Conservation (phyloP, 441 rosid species). For the Euphorbia corollata region DNA sequence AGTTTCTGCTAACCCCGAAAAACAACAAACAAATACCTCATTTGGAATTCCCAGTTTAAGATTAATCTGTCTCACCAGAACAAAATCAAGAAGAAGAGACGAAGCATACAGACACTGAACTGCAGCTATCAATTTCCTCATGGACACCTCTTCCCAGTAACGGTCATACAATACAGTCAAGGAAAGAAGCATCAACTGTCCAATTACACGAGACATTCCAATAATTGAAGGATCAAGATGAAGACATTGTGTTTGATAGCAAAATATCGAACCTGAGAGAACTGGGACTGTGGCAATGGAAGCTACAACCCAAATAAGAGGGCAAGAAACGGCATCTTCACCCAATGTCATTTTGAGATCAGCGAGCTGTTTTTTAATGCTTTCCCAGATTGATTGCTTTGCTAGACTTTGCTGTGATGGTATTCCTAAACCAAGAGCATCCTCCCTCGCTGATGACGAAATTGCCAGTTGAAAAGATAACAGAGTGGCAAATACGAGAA, state of each 20-base stretch:
- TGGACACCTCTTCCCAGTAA: constrained; percentile 46
- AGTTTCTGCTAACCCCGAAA: constrained; percentile 64
- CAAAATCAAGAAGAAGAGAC: constrained; percentile 59
- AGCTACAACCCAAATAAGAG: constrained; percentile 59
- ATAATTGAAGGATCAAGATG: constrained; percentile 56
- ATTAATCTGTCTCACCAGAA: constrained; percentile 55
- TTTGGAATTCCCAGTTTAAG: constrained; percentile 52
- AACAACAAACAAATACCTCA: constrained; percentile 50
- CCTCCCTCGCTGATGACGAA: constrained; percentile 40
- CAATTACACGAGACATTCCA: constrained; percentile 67
- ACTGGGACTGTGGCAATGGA: constrained; percentile 56
- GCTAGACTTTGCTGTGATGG: constrained; percentile 20
- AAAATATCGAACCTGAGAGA: constrained; percentile 67
- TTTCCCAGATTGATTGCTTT: constrained; percentile 33
- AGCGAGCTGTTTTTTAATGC: constrained; percentile 38
- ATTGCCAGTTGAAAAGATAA: constrained; percentile 47
- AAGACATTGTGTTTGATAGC: constrained; percentile 69
- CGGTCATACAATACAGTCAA: constrained; percentile 49
- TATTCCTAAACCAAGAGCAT: constrained; percentile 42
- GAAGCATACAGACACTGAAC: constrained; percentile 50
- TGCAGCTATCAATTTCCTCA: constrained; percentile 50
- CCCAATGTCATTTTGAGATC: constrained; percentile 44
- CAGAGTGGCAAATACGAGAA: constrained; percentile 43
- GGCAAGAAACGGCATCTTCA: constrained; percentile 40
- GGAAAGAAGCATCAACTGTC: constrained; percentile 59